Base-by-base conservation (phyloP, 2,329 filamentous ascomycete genomes). In the Colletotrichum sp. region DNA sequence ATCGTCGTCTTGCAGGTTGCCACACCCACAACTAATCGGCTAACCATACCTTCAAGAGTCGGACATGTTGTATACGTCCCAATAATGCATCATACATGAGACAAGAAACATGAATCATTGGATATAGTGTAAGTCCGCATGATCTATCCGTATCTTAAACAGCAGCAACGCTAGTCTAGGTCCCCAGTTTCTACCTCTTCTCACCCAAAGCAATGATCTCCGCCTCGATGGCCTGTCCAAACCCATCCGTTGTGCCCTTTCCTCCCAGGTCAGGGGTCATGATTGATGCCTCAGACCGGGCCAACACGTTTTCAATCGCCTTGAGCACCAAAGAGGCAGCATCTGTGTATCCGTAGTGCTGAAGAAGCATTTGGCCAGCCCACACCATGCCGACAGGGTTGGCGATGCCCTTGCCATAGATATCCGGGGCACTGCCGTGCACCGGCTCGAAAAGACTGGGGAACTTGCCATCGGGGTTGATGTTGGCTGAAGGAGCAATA, bases 301-400 rank as follows among this genome's bases (percentile, higher is more conserved):
- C 88, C 5, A 94, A 92, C 0, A 93, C 93, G 75, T 90, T 86
- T 79, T 94, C 93, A 73, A 95, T 88, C 36, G 91, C 90, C 69
- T 90, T 88, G 8, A 89, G 88, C 77, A 91, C 87, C 77, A 90
- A 87, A 66, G 94, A 88, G 2, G 93, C 74, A 3, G 70, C 74
- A 2, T 69, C 70, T 7, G 28, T 52, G 21, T 64, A 60, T 15
- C 70, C 70, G 28, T 67, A 94, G 85, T 95, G 95, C 81, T 94
- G 92, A 78, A 95, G 87, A 88, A 95, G 91, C 93, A 95, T 94
- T 71, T 92, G 92, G 30, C 94, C 85, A 66, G 93, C 94, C 52
- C 95, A 88, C 36, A 95, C 92, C 79, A 93, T 92, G 2, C 93
- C 94, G 38, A 95, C 89, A 0, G 94, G 94, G 85, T 95, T 95